A percentile compares a stretch with the other conserved stretches of the same genome.
These are phyloP conservation scores for Metarhizium rileyi DNA, from an alignment of 2,329 filamentous ascomycete genomes.

Conservation along the genomic window DNA sequence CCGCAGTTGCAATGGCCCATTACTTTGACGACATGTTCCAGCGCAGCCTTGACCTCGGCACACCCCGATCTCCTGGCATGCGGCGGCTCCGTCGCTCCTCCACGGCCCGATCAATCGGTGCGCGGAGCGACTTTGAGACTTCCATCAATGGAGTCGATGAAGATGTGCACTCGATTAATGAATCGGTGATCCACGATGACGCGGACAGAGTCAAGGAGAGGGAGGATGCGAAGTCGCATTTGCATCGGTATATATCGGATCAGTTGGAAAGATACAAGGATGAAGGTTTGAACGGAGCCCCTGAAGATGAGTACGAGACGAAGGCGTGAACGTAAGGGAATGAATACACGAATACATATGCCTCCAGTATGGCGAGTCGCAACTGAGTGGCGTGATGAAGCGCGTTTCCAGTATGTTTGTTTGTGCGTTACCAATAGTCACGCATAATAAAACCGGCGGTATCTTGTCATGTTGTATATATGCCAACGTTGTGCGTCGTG, in stretches of 20 bases:
- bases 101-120: slow-evolving; percentile 73
- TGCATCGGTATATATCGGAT: slow-evolving; percentile 72
- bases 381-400: no score
- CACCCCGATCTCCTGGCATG: slow-evolving; percentile 23
- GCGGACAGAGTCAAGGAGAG: slow-evolving; percentile 37
- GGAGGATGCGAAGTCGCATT: slow-evolving; percentile 54
- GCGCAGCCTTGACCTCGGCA: slow-evolving; percentile 27
- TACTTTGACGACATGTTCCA: slow-evolving; percentile 89
- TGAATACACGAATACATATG: no score
- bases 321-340: slow-evolving; percentile 16
- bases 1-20: slow-evolving; percentile 71
- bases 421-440: no score
- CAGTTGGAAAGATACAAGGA: slow-evolving; percentile 62
- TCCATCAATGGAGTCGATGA: slow-evolving; percentile 37
- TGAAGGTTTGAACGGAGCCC: slow-evolving; percentile 14
- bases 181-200: slow-evolving; percentile 24
- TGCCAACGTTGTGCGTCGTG: no score
- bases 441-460: no score
- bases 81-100: slow-evolving; percentile 66
- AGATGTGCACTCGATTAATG: slow-evolving; percentile 22
- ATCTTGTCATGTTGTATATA: no score
- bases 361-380: no score
- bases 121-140: slow-evolving; percentile 65
- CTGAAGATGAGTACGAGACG: slow-evolving; percentile 39
- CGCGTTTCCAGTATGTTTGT: no score